Evolutionary conservation across 2,329 filamentous ascomycete genomes (phyloP), one percentile per base, ranked within the genome.

Genomic region (Ascochyta lentis): DNA sequence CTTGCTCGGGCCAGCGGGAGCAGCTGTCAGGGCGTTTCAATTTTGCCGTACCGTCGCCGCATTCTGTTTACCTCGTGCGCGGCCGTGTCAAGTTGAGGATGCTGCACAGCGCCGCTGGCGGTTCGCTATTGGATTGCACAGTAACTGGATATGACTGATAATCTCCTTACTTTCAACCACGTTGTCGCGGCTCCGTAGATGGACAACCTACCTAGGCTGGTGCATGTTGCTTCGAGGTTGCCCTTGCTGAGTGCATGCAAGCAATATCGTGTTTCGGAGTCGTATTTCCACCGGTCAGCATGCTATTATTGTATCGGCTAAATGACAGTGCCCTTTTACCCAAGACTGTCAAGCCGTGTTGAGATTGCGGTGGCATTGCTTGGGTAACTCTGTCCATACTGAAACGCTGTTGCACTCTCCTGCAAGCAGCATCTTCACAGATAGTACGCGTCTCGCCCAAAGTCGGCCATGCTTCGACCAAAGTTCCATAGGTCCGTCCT

Each of bases 1-100:
- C 47, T 35, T 45, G 40, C 58, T 65, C 66, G 64, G 66, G 42
- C 61, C 64, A 67, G 50, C 64, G 65, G 65, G 65, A 64, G 49
- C 31, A 57, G 35, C 40, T 58, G 54, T 63, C 42, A 61, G 33
- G 24, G 55, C 48, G 48, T 45, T 54, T 39, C 41, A 45, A 52
- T 55, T 62, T 41, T 60, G 49, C 56, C 54, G 56, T 60, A 44
- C 58, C 54, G 52, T 58, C 46, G 53, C 60, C 49, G 42, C 39
- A 27, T 33, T 34, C 37, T 49, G 44, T 49, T 23, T 16, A 34
- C 38, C 42, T 44, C 26, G 38, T 50, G 44, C 54, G 58, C 47
- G 43, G 44, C 40, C 23, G 39, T 53, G 33, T 48, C 16, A 40
- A 41, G 10, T 26, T 29, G 24, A 16, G 23, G 9, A 33, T 24